A percentile compares a stretch with the other conserved stretches of the same genome.
phyloP scores from a whole-genome alignment of 495 filamentous ascomycete species.

The Filosporella fistucella region DNA sequence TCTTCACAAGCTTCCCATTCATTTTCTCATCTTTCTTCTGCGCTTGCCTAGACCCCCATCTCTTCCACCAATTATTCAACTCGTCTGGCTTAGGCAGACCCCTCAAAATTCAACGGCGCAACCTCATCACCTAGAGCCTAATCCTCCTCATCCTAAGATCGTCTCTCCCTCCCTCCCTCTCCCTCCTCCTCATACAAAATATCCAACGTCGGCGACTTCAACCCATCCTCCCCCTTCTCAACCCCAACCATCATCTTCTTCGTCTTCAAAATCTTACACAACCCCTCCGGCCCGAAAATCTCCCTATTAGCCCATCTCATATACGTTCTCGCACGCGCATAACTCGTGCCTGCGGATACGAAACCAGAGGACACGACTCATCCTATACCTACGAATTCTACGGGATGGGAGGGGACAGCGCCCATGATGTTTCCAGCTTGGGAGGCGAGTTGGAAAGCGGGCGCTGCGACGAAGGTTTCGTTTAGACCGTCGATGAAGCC shows the following conservation, averaged over 20 bases:
- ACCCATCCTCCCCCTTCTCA: background rate
- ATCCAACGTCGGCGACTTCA: background rate
- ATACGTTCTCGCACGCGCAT: background rate
- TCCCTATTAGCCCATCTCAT: background rate
- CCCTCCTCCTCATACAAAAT: background rate
- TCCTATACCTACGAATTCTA: background rate
- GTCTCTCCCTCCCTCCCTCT: background rate
- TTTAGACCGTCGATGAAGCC: conserved; percentile 3
- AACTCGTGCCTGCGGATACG: background rate
- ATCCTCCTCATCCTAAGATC: conserved; percentile 1
- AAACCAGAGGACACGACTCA: background rate
- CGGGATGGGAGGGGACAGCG: background rate
- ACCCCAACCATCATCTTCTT: conserved; percentile 4
- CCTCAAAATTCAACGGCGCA: background rate
- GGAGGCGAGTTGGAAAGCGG: background rate
- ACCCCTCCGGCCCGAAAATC: background rate
- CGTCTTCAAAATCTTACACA: conserved; percentile 11
- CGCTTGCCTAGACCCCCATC: background rate
- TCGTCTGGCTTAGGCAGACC: background rate
- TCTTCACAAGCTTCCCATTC: background rate
- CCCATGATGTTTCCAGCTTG: background rate
- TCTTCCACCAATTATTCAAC: conserved; percentile 4
- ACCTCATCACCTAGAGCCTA: background rate
- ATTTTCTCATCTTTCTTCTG: conserved; percentile 4
- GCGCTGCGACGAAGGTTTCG: background rate